Evolutionary conservation across 148 eudicot genomes (phyloP).

Genomic region (Rhododendron ferrugineum): DNA sequence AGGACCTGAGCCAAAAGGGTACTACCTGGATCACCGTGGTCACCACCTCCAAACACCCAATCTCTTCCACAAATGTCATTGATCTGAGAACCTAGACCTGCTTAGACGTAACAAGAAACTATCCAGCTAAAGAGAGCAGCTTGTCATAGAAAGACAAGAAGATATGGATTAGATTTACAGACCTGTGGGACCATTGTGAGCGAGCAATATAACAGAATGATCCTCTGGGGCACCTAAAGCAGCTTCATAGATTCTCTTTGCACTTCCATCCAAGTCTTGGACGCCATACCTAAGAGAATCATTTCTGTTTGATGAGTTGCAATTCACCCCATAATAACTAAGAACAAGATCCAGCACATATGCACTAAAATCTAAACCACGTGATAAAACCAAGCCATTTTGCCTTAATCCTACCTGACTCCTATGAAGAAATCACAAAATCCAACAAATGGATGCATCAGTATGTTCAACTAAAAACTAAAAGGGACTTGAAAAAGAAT

Average conservation of each 20-base stretch:
- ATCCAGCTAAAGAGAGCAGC: neutral
- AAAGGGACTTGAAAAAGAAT: neutral
- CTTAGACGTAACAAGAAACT: neutral
- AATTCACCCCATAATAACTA: neutral
- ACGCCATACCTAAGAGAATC: conserved; percentile 59
- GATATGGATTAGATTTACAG: neutral
- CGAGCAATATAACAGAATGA: conserved; percentile 64
- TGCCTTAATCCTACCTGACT: neutral
- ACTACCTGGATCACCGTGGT: conserved; percentile 93
- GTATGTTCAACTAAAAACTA: neutral
- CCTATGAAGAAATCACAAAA: neutral
- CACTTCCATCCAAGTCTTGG: conserved; percentile 63
- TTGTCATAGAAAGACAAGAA: neutral
- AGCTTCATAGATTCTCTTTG: conserved; percentile 52
- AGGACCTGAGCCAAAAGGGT: neutral
- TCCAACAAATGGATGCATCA: neutral
- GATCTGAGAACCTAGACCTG: conserved; percentile 80
- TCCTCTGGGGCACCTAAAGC: conserved; percentile 54
- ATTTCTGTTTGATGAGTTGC: conserved; percentile 5
- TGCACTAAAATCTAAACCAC: neutral
- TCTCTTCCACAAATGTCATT: conserved; percentile 91
- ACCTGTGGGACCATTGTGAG: conserved; percentile 98
- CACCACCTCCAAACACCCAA: conserved; percentile 72
- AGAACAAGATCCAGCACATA: neutral
- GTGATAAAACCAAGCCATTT: neutral